Percentiles rank a stretch among this genome's conserved stretches.
phyloP scores from a whole-genome alignment of 1,284 basidiomycete genomes.

The Cryptococcus jaspeensis region DNA sequence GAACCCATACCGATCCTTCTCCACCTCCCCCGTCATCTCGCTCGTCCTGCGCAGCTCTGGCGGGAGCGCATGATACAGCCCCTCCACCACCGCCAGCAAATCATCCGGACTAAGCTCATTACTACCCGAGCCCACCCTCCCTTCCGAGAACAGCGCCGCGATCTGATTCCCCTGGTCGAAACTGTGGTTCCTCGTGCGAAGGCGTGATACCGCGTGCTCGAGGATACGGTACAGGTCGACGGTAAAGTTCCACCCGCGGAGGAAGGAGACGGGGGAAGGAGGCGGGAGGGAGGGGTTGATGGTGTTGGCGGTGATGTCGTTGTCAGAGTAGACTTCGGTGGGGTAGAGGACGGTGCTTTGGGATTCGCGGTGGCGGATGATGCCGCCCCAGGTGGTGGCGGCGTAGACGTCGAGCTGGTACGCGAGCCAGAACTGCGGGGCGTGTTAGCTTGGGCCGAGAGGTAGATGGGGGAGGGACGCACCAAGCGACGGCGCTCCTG shows the following conservation, averaged over 20 bases:
- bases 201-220: conserved; percentile 41
- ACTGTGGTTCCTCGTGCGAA: conserved; percentile 23
- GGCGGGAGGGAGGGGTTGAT: background rate
- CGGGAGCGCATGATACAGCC: conserved; percentile 38
- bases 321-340: conserved; percentile 36
- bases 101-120: conserved; percentile 27
- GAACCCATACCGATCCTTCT: conserved; percentile 42
- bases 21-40: conserved; percentile 37
- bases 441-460: background rate
- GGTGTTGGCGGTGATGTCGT: conserved; percentile 29
- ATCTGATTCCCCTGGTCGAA: conserved; percentile 16
- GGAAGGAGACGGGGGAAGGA: conserved; percentile 26
- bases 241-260: conserved; percentile 48
- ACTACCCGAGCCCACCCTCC: background rate
- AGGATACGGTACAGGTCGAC: conserved; percentile 47
- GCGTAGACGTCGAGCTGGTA: conserved; percentile 47
- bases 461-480: background rate
- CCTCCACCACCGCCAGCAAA: conserved; percentile 32
- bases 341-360: conserved; percentile 47
- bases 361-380: conserved; percentile 42
- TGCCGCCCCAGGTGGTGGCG: conserved; percentile 42
- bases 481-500: conserved; percentile 46
- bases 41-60: conserved; percentile 35
- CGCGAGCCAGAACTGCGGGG: conserved; percentile 42
- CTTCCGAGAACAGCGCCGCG: conserved; percentile 22